Evolutionary conservation across 257 asterid genomes (phyloP), one percentile per base, ranked within the genome.

Genomic region (Forsythia viridissima): DNA sequence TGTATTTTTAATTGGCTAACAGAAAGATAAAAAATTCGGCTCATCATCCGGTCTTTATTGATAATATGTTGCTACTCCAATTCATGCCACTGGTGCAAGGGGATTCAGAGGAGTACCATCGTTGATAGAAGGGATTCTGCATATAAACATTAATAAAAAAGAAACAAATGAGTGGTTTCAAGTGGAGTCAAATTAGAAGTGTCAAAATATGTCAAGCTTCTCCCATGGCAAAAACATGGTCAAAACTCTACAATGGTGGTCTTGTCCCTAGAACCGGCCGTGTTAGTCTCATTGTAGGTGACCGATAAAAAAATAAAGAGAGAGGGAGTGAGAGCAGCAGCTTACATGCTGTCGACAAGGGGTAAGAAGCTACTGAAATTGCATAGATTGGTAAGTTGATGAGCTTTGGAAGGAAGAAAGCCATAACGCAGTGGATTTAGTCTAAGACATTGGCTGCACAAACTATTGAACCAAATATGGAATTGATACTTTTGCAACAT

Each of bases 291-390:
- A 30, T 30, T 43, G 9, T 12, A 43, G 11, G 8, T 41, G 44
- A 41, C 51, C 8, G 8, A 1, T 0, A 30, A 30, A 30, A 30
- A 30, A 30, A 30, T 0, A 42, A 2, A 42, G 46, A 51, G 59
- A 51, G 59, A 51, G n/a, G n/a, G 40, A 37, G 12, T 2, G 46
- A 42, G 46, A 42, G 34, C 34, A 30, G 51, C 5, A 10, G 4
- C 78, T 65, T 80, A 77, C 86, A 80, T 20, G 79, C 88, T 82
- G 21, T 36, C 36, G 36, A 48, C 67, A 42, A 85, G 79, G 30
- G 86, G 76, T 20, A 21, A 6, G 71, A 70, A 42, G 69, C 63
- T 5, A 6, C 10, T 8, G 39, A 80, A 46, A 43, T 75, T 80
- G 85, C 86, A 82, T 46, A 77, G 73, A 38, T 3, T 30, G 21